These are phyloP conservation scores for Vitis rupestris DNA, from an alignment of 164 flowering plant species.

Conservation along the genomic window DNA sequence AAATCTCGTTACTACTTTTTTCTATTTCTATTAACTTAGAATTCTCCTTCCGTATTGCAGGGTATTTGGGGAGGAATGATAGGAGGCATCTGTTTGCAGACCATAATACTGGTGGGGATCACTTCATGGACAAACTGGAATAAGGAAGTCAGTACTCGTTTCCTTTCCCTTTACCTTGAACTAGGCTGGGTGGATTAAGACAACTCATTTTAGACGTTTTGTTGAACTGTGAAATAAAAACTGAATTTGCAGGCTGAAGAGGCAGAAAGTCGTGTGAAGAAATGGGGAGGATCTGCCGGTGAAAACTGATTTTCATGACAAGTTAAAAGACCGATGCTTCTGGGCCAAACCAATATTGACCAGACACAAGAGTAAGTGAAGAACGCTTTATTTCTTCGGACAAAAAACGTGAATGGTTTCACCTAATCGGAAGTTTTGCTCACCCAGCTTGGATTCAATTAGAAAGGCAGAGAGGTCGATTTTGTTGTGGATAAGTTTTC, in stretches of 20 bases:
- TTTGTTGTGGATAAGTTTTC: too few relatives aligned
- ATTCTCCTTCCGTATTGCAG: slow-evolving; percentile 21
- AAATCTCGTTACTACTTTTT: background rate
- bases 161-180: background rate
- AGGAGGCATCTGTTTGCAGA: slow-evolving; percentile 56
- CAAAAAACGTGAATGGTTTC: too few relatives aligned
- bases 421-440: too few relatives aligned
- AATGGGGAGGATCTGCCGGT: slow-evolving; percentile 57
- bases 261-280: slow-evolving; percentile 50
- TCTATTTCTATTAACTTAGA: background rate
- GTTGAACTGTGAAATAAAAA: background rate
- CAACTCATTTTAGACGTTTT: background rate
- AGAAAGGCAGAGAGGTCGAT: too few relatives aligned
- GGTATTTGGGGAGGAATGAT: slow-evolving; percentile 75
- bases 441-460: too few relatives aligned
- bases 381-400: too few relatives aligned
- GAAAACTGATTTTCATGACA: slow-evolving; percentile 11
- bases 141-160: slow-evolving; percentile 36
- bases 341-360: too few relatives aligned
- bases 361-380: too few relatives aligned
- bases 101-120: slow-evolving; percentile 42
- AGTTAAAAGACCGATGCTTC: too few relatives aligned
- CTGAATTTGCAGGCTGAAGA: slow-evolving; percentile 46
- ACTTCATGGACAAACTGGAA: slow-evolving; percentile 49
- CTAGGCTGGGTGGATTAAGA: background rate